Percentiles rank a stretch among this genome's conserved stretches.
Conservation (phyloP, 2,329 filamentous ascomycete genomes). For the Chaetomiaceae sp. region DNA sequence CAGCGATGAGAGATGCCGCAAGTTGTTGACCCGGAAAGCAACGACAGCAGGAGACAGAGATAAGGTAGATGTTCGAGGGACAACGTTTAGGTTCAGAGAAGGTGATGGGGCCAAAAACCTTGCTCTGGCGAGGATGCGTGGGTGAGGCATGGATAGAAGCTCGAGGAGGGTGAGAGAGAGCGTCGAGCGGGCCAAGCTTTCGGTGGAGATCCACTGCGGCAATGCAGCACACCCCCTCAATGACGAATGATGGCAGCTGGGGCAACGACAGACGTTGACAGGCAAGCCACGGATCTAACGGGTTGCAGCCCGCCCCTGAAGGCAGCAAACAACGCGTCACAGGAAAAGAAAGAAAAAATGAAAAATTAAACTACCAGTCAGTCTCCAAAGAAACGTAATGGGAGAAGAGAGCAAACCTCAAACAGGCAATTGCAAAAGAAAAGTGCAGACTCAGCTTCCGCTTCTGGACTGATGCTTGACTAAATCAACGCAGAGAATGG, state of each 20-base stretch:
- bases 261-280: no score
- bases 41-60: not conserved
- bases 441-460: slow-evolving; percentile 17
- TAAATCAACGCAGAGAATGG: slow-evolving; percentile 1
- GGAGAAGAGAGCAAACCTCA: not conserved
- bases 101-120: slow-evolving; percentile 8
- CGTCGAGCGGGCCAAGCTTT: slow-evolving; percentile 3
- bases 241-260: slow-evolving; percentile 8
- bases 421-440: slow-evolving; percentile 8
- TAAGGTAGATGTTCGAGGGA: not conserved
- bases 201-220: slow-evolving; percentile 6
- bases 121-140: slow-evolving; percentile 13
- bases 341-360: no score
- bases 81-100: not conserved
- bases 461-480: slow-evolving; percentile 10
- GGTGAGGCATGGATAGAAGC: slow-evolving; percentile 6
- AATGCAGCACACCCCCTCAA: slow-evolving; percentile 5
- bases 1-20: slow-evolving; percentile 8
- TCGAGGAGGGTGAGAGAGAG: not conserved
- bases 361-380: not conserved
- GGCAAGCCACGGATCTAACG: no score
- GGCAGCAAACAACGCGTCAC: no score
- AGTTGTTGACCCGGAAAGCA: not conserved
- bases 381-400: no score
- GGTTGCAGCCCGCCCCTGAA: no score